Conservation (phyloP, 2,329 filamentous ascomycete species). For the Eutypa lata region DNA sequence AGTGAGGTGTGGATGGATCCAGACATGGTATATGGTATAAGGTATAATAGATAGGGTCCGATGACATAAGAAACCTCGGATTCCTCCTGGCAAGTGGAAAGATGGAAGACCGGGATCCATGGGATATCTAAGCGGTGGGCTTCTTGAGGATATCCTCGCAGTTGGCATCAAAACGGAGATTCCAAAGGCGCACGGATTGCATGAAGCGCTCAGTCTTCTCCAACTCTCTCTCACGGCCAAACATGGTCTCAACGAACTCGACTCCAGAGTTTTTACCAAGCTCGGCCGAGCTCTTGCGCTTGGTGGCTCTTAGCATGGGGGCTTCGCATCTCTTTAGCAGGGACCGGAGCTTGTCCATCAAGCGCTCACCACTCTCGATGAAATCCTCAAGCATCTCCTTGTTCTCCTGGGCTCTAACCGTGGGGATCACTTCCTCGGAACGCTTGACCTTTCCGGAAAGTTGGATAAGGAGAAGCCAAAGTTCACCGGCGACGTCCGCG, state of each 20-base stretch:
- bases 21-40: too few relatives aligned
- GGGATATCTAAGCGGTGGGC: conserved; percentile 46
- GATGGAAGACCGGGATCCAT: too few relatives aligned
- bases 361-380: conserved; percentile 79
- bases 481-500: conserved; percentile 85
- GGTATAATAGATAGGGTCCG: not conserved
- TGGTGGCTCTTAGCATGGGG: conserved; percentile 90
- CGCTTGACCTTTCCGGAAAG: conserved; percentile 91
- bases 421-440: conserved; percentile 72
- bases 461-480: conserved; percentile 94
- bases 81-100: conserved; percentile 3
- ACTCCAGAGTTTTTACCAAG: conserved; percentile 90
- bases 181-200: conserved; percentile 83
- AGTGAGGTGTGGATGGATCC: too few relatives aligned
- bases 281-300: conserved; percentile 63
- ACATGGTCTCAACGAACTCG: conserved; percentile 95
- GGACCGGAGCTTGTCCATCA: conserved; percentile 80
- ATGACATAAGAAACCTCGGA: conserved; percentile 2
- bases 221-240: conserved; percentile 85
- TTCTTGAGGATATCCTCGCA: conserved; percentile 80
- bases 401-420: conserved; percentile 70
- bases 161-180: conserved; percentile 91
- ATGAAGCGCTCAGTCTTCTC: conserved; percentile 91
- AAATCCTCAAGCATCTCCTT: conserved; percentile 86
- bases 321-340: conserved; percentile 89